Evolutionary conservation across 208 protist species (phyloP), one percentile per base, ranked within the genome.

Genomic region (Trypanosoma vivax): DNA sequence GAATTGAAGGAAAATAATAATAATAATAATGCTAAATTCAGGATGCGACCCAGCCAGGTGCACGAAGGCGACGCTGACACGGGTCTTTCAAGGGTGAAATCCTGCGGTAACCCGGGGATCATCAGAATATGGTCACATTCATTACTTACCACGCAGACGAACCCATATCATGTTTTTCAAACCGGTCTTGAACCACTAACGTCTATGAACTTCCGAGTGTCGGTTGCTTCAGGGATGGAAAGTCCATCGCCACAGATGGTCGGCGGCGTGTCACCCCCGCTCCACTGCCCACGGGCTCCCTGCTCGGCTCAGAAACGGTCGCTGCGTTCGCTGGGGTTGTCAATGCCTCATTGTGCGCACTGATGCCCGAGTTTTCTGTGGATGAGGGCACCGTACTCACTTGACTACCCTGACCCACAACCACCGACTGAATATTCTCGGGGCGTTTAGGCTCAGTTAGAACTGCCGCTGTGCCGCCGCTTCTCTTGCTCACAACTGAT

Each of bases 181-280:
- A n/a, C n/a, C n/a, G n/a, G n/a, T n/a, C n/a, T n/a, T n/a, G n/a
- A n/a, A n/a, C n/a, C n/a, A n/a, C n/a, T n/a, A n/a, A n/a, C n/a
- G n/a, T n/a, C 28, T 35, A 16, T 11, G 23, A 29, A 19, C 25
- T 37, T 5, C 28, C 57, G 13, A 56, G 23, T 29, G 19, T n/a
- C 16, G 60, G 38, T 10, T 41, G 51, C 4, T 30, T 43, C 21
- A 67, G 37, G 13, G 60, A 67, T 0, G 52, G 60, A 27, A 67
- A 60, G 5, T 67, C 60, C 43, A 50, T 60, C 19, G 41, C 35
- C 16, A 30, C 46, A 11, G 46, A 41, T 14, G 51, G 14, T 6
- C 52, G 50, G 1, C 35, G 50, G 23, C 37, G 10, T 10, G 34
- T 3, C 33, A 13, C 39, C 16, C 10, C 39, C 24, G 3, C 24